These are phyloP conservation scores for Pleoardoris graminearum DNA, from an alignment of 2,329 filamentous ascomycete genomes.

Conservation along the genomic window DNA sequence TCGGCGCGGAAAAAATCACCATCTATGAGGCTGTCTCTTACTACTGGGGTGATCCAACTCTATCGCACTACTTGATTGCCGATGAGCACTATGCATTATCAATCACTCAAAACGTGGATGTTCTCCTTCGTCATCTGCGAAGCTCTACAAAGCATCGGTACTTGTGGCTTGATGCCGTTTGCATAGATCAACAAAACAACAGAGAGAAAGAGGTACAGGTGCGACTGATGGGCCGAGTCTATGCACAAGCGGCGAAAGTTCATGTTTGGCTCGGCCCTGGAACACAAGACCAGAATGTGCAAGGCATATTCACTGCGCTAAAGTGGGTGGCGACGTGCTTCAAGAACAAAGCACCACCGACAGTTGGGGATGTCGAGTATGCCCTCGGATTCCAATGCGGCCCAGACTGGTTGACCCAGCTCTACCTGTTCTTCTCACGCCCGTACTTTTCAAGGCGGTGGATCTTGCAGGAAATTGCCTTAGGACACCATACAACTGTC, in stretches of 20 bases:
- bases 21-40: background rate
- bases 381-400: background rate
- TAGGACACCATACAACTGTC: background rate
- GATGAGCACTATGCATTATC: background rate
- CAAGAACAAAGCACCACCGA: background rate
- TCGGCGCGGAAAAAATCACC: background rate
- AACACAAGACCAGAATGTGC: background rate
- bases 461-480: background rate
- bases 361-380: background rate
- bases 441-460: background rate
- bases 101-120: background rate
- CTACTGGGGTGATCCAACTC: background rate
- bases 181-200: background rate
- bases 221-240: background rate
- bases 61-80: background rate
- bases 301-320: background rate
- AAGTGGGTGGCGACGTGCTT: background rate
- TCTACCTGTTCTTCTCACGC: background rate
- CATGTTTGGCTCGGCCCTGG: background rate
- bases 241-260: background rate
- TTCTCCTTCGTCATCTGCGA: background rate
- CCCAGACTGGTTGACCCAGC: background rate
- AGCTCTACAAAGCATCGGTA: background rate
- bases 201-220: background rate
- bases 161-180: background rate